Evolutionary conservation across 768 basidiomycete species (phyloP).

Genomic region (Mrakia gelida): DNA sequence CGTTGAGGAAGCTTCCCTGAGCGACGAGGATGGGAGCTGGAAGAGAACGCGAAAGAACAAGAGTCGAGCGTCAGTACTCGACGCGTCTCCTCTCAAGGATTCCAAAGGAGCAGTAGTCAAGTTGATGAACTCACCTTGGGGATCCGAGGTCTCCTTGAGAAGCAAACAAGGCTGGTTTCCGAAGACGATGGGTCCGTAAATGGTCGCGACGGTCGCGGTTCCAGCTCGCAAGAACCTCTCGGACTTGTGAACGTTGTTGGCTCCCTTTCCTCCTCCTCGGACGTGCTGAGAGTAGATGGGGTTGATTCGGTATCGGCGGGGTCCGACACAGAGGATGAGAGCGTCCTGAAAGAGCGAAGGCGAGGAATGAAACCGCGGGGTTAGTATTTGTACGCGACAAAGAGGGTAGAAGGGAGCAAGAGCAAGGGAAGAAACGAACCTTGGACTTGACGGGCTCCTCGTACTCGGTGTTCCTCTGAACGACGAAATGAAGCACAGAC

Average conservation of each 20-base stretch:
- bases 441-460: constrained; percentile 83
- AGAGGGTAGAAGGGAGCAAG: neutral
- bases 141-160: constrained; percentile 63
- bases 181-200: constrained; percentile 82
- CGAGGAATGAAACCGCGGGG: neutral
- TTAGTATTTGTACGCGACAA: neutral
- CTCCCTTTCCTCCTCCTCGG: constrained; percentile 75
- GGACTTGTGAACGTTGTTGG: constrained; percentile 96
- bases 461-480: constrained; percentile 94
- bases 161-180: constrained; percentile 77
- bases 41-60: constrained; percentile 17
- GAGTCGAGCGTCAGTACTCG: constrained; percentile 28
- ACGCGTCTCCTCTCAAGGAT: constrained; percentile 6
- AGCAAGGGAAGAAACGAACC: constrained; percentile 48
- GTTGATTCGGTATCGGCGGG: constrained; percentile 73
- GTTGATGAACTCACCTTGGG: constrained; percentile 55
- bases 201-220: constrained; percentile 67
- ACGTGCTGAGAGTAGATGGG: constrained; percentile 92
- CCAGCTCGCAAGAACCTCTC: constrained; percentile 86
- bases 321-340: constrained; percentile 80
- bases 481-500: constrained; percentile 82
- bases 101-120: too few relatives aligned
- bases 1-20: constrained; percentile 76
- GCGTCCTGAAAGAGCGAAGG: constrained; percentile 58
- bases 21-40: constrained; percentile 64